Evolutionary conservation across 768 basidiomycete species (phyloP), one percentile per base, ranked within the genome.

Genomic region (Phaffia australis): DNA sequence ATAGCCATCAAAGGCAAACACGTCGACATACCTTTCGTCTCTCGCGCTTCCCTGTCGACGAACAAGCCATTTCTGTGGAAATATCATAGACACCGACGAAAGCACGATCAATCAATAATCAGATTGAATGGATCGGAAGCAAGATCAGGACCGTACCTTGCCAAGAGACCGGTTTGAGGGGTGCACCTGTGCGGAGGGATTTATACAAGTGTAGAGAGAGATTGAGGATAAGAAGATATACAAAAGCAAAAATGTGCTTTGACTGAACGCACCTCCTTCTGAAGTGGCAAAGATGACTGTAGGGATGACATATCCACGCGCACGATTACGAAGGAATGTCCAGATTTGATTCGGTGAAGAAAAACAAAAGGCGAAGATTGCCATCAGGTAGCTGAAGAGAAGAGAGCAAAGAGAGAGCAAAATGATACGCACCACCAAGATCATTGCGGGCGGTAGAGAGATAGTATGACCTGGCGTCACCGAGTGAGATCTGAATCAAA

Each of bases 401-500:
- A 42, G 4, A 42, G 35, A 42, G 9, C 23, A 16, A 71, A 71
- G 1, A 70, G 87, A 15, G 90, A 91, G 74, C 88, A 92, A 61
- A 93, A 86, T 11, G 94, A 91, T 42, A 42, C 6, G 11, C 11
- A 42, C 35, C 35, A 0, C 92, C 91, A 3, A 94, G 82, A 70
- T 92, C 87, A 74, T 92, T 92, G 51, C 88, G 80, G 8, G 88
- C 91, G 3, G 91, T 94, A 0, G 90, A 89, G 32, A 94, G 81
- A 78, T 89, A 93, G 77, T 94, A 94, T 71, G 87, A 89, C 54
- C 89, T 83, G 29, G 90, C 85, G 76, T 94, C 91, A 14, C 91
- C 92, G 29, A 95, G 80, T 21, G 91, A 93, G 58, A 93, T 88
- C 91, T 93, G 67, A 30, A 7, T 25, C 18, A 7, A 30, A 19